Percentiles rank a stretch among this genome's conserved stretches.
These are phyloP conservation scores for Fusarium verticillioides DNA, from an alignment of 2,329 filamentous ascomycete species.

Conservation along the genomic window DNA sequence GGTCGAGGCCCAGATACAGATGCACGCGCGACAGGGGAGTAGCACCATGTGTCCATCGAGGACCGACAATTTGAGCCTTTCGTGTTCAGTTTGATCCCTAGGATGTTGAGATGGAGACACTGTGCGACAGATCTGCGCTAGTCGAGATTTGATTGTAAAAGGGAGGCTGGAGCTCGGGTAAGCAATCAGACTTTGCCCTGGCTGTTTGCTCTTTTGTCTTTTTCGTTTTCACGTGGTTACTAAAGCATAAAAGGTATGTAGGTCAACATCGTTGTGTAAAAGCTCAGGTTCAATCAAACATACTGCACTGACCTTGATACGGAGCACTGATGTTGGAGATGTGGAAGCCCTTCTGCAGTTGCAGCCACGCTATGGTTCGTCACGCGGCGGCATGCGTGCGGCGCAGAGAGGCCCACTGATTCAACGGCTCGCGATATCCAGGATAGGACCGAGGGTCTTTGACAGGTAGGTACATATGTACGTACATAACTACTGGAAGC, in stretches of 20 bases:
- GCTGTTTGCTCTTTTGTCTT: neutral
- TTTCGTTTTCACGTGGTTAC: conserved; percentile 9
- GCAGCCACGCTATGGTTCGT: conserved; percentile 40
- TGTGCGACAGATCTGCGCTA: conserved; percentile 47
- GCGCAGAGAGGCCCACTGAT: conserved; percentile 42
- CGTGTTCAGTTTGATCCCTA: conserved; percentile 43
- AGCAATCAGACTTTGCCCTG: conserved; percentile 10
- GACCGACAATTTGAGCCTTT: conserved; percentile 33
- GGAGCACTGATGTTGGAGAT: neutral
- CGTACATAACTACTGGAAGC: neutral
- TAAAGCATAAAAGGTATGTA: conserved; percentile 18
- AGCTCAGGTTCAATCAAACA: neutral
- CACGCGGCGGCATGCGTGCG: conserved; percentile 43
- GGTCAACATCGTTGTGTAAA: neutral
- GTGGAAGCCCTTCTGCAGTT: neutral
- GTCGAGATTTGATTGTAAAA: conserved; percentile 45
- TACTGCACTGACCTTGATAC: neutral
- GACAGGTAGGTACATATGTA: neutral
- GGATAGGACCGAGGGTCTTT: conserved; percentile 26
- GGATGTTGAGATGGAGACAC: conserved; percentile 29
- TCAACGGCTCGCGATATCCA: conserved; percentile 39
- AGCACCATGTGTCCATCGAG: conserved; percentile 38
- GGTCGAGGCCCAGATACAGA: conserved; percentile 40
- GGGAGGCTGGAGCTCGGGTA: conserved; percentile 29
- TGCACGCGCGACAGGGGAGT: conserved; percentile 39